Conservation (phyloP, 1,284 basidiomycete genomes). For the Coniferiporia weirii region DNA sequence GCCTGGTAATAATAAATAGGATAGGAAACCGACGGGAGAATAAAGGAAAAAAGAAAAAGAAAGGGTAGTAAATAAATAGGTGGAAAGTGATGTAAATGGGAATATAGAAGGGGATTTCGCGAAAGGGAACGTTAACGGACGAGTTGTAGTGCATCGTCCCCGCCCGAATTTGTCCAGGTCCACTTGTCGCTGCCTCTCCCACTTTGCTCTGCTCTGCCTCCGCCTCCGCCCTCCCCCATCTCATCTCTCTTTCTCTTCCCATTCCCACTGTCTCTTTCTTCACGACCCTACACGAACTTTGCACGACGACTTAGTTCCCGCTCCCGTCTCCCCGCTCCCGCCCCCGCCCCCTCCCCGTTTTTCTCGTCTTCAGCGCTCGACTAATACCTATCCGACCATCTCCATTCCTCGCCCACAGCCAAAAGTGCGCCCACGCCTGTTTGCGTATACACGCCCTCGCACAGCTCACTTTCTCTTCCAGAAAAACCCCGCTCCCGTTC, state of each 20-base stretch:
- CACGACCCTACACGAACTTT: constrained; percentile 68
- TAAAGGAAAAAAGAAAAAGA: no score
- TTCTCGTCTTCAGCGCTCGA: constrained; percentile 24
- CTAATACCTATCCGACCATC: not conserved
- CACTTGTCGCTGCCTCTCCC: constrained; percentile 1
- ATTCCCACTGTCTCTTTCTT: constrained; percentile 1
- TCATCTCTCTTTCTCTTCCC: constrained; percentile 1
- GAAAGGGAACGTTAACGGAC: not conserved
- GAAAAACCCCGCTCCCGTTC: not conserved
- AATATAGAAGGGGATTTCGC: not conserved
- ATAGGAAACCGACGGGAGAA: no score
- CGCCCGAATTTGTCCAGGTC: not conserved
- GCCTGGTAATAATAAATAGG: no score
- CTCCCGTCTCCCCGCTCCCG: constrained; percentile 25
- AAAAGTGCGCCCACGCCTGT: not conserved
- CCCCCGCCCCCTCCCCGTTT: constrained; percentile 27
- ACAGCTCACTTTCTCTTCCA: not conserved
- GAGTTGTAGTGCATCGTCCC: not conserved
- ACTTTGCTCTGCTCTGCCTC: constrained; percentile 22
- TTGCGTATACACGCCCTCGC: constrained; percentile 20
- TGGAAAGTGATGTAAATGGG: not conserved
- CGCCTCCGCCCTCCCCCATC: not conserved
- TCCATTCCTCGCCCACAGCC: not conserved
- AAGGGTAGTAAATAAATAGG: no score
- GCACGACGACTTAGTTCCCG: constrained; percentile 48